phyloP scores from a whole-genome alignment of 495 filamentous ascomycete species.

The Aspergillus nidulans region DNA sequence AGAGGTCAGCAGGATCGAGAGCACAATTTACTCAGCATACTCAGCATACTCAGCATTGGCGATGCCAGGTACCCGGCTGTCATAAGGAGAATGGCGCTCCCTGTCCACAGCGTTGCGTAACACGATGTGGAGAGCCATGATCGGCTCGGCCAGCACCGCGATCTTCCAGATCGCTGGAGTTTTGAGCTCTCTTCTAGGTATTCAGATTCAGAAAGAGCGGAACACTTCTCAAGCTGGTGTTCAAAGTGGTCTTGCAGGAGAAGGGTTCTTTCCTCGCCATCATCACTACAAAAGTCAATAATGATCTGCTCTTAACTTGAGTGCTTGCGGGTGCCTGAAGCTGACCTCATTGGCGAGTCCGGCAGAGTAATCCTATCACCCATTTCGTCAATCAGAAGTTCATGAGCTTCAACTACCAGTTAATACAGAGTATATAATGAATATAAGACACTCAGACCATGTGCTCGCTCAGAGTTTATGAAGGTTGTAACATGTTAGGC shows the following conservation, averaged over 20 bases:
- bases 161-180: neutral
- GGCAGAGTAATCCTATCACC: neutral
- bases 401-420: neutral
- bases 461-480: too few species aligned
- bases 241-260: constrained; percentile 1
- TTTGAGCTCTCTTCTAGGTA: neutral
- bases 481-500: too few species aligned
- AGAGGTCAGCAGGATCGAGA: too few species aligned
- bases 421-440: neutral
- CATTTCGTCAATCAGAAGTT: constrained; percentile 6
- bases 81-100: neutral
- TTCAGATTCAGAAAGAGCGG: neutral
- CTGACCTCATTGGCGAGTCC: constrained; percentile 12
- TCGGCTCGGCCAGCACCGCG: neutral
- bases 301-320: neutral
- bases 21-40: neutral
- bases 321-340: neutral
- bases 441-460: too few species aligned
- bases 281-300: constrained; percentile 8
- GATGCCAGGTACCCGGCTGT: neutral
- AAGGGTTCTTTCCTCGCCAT: constrained; percentile 4
- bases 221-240: neutral
- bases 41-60: neutral
- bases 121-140: neutral
- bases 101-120: neutral